phyloP scores from a whole-genome alignment of 208 protist species.

The Leishmania major region DNA sequence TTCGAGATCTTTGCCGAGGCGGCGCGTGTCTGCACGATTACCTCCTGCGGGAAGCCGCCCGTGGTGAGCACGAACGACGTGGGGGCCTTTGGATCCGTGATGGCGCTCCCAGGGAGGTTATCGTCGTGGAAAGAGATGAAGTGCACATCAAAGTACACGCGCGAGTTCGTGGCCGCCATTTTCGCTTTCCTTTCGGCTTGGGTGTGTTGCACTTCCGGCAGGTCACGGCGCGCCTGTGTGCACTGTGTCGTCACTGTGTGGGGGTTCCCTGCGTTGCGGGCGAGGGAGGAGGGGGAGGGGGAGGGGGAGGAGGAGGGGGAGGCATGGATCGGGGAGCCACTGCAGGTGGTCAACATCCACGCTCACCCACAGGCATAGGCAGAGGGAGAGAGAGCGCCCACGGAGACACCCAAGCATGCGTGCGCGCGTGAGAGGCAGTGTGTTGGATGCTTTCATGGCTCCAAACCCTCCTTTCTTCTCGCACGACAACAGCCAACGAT shows the following conservation, averaged over 20 bases:
- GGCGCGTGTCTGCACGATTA: slow-evolving; percentile 67
- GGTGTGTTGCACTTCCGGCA: not conserved
- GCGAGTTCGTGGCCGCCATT: slow-evolving; percentile 24
- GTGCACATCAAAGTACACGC: slow-evolving; percentile 60
- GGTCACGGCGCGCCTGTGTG: not conserved
- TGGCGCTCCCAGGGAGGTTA: slow-evolving; percentile 39
- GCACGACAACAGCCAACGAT: not conserved
- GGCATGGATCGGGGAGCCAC: not conserved
- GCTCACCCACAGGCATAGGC: slow-evolving; percentile 17
- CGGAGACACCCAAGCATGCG: not conserved
- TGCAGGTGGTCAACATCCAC: not conserved
- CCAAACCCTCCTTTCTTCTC: not conserved
- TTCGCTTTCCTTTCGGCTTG: not conserved
- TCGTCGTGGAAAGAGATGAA: slow-evolving; percentile 85
- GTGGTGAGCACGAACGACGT: slow-evolving; percentile 83
- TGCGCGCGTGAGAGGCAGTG: not conserved
- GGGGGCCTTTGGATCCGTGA: slow-evolving; percentile 46
- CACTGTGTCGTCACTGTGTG: not conserved
- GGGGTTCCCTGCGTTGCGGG: not conserved
- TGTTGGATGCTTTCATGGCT: not conserved
- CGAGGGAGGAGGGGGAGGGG: not conserved
- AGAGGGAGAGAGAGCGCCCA: not conserved
- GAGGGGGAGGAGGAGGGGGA: not conserved
- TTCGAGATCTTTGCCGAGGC: slow-evolving; percentile 58
- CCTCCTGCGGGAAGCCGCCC: slow-evolving; percentile 82